Evolutionary conservation across 78 protist genomes (phyloP), one percentile per base, ranked within the genome.

Genomic region (Dictyostelium brefeldianum): DNA sequence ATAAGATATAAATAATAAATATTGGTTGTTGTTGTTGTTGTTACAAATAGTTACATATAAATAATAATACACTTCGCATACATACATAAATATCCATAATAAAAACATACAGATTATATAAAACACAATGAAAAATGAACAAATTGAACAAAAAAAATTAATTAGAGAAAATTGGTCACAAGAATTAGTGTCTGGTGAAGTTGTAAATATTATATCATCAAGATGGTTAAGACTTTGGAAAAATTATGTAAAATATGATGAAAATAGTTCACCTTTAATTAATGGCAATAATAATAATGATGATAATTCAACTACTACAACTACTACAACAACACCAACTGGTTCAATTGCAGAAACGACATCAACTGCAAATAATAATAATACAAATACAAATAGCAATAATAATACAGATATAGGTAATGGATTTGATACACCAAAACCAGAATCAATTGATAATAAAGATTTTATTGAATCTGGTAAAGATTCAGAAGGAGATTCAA

Each of bases 381-480:
- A 46, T 46, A 14, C 17, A 11, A 67, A 25, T 14, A 62, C 15
- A 5, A 67, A 67, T 14, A 27, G 27, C 15, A 65, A 62, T 11
- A 25, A 29, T 22, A n/a, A n/a, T 3, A 12, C 15, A 51, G 15
- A 51, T 51, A 25, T 48, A 22, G 10, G 8, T 22, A 46, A 47
- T n/a, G 73, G 78, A 79, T 81, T 89, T 89, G 89, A 78, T 22
- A 25, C 73, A 22, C 78, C 85, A 25, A 82, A 74, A 56, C 95
- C 95, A 48, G 95, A 82, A 62, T 27, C 89, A 3, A 90, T 90
- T 25, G 69, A 90, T 56, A 90, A 90, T 50, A 54, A 54, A 17
- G 95, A 90, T 11, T 11, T 90, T 31, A 47, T 90, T 12, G 95
- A 78, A n/a, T 36, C 43, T 36, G 74, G 85, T 51, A 59, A 51